A percentile compares a stretch with the other conserved stretches of the same genome.
Evolutionary conservation across 1,284 basidiomycete species (phyloP).

Genomic region (Apiotrichum sp.): DNA sequence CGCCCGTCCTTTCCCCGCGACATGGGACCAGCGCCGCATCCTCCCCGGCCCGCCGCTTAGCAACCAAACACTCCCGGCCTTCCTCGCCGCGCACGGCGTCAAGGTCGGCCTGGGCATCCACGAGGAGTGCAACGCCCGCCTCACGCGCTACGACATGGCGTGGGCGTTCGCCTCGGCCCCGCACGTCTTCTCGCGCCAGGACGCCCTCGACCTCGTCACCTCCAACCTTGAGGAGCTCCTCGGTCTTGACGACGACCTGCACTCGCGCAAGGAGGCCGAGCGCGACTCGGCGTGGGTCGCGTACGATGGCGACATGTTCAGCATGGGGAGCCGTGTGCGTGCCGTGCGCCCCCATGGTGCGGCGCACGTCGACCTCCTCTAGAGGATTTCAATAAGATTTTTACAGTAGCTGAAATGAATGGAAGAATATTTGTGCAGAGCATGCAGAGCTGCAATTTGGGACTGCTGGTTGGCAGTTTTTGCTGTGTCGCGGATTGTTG

Average conservation of each 20-base stretch:
- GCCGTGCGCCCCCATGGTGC: slow-evolving; percentile 27
- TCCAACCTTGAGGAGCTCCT: slow-evolving; percentile 62
- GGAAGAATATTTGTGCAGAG: too few species aligned
- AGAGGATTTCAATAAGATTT: neutral
- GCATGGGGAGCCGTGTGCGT: slow-evolving; percentile 30
- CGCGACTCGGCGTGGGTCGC: slow-evolving; percentile 57
- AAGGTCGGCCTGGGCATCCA: slow-evolving; percentile 65
- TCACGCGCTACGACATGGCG: slow-evolving; percentile 62
- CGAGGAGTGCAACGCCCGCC: slow-evolving; percentile 59
- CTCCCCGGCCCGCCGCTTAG: slow-evolving; percentile 69
- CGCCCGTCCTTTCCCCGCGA: slow-evolving; percentile 57
- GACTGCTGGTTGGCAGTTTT: neutral
- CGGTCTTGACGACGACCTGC: slow-evolving; percentile 48
- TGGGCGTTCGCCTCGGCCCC: slow-evolving; percentile 55
- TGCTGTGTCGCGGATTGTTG: neutral
- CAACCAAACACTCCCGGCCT: slow-evolving; percentile 58
- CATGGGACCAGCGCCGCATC: slow-evolving; percentile 65
- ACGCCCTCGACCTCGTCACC: slow-evolving; percentile 58
- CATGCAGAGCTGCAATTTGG: neutral
- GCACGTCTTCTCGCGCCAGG: slow-evolving; percentile 51
- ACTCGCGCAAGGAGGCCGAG: slow-evolving; percentile 2
- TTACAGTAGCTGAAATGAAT: neutral
- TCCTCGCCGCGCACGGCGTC: slow-evolving; percentile 61
- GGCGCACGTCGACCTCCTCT: slow-evolving; percentile 28
- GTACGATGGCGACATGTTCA: slow-evolving; percentile 49